These are phyloP conservation scores for Nakazawaea ishiwadae DNA, from an alignment of 805 yeast species.

Conservation along the genomic window DNA sequence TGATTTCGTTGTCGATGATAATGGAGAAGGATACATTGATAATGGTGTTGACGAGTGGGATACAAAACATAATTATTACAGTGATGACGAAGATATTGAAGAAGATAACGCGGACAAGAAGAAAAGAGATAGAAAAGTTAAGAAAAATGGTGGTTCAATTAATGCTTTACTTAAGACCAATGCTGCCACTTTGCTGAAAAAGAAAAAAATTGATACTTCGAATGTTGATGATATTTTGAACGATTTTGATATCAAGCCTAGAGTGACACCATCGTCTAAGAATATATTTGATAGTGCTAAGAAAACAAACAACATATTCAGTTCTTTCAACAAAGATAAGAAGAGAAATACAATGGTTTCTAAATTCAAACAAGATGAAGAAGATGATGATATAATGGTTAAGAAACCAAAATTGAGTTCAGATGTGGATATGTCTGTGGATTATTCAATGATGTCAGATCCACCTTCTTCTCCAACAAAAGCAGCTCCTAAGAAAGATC, in stretches of 20 bases:
- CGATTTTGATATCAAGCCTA: constrained; percentile 38
- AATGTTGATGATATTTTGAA: constrained; percentile 66
- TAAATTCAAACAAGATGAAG: constrained; percentile 19
- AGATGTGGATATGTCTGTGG: constrained; percentile 17
- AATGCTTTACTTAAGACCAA: constrained; percentile 12
- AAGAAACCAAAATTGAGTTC: constrained; percentile 21
- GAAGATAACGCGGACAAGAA: constrained; percentile 22
- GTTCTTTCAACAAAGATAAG: constrained; percentile 21
- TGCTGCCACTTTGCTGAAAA: constrained; percentile 25
- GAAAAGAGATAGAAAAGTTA: constrained; percentile 28
- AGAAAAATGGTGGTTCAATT: constrained; percentile 14
- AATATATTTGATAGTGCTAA: constrained; percentile 26
- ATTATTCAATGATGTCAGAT: constrained; percentile 12
- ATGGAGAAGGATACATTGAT: constrained; percentile 91
- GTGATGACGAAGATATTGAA: constrained; percentile 47
- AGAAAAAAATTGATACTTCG: constrained; percentile 37
- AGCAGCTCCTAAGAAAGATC: background rate
- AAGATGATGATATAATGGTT: constrained; percentile 17
- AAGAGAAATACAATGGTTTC: constrained; percentile 11
- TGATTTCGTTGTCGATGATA: constrained; percentile 92
- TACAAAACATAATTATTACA: constrained; percentile 42
- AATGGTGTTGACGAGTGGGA: constrained; percentile 93
- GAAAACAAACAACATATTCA: constrained; percentile 23
- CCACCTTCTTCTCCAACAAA: constrained; percentile 11
- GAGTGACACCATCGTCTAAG: constrained; percentile 14